Conservation (phyloP, 2,329 filamentous ascomycete genomes). For the Colletotrichum sidae region DNA sequence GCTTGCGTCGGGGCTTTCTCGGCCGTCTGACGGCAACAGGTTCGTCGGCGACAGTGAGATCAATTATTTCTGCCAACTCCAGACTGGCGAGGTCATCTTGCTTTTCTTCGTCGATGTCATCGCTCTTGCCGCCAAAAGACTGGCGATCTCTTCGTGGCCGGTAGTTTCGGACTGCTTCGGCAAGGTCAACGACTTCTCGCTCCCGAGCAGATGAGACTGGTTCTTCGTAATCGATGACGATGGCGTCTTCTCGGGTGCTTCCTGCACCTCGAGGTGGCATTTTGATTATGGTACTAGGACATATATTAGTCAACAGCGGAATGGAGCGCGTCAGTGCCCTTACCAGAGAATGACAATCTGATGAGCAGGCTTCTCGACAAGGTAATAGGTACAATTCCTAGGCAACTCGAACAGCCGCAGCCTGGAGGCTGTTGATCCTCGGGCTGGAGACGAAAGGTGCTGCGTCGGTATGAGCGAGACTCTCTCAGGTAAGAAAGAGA, state of each 20-base stretch:
- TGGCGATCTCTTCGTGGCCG: not conserved
- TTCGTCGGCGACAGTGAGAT: constrained; percentile 47
- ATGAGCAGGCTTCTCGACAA: too few species aligned
- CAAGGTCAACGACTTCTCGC: not conserved
- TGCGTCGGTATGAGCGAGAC: too few species aligned
- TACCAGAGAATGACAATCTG: not conserved
- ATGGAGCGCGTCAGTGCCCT: too few species aligned
- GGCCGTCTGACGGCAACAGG: not conserved
- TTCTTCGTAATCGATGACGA: constrained; percentile 14
- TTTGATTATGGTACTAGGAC: too few species aligned
- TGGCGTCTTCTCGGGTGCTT: constrained; percentile 4
- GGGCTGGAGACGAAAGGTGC: too few species aligned
- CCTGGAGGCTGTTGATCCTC: too few species aligned
- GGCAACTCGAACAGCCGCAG: too few species aligned
- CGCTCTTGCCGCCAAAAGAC: not conserved
- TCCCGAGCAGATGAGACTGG: not conserved
- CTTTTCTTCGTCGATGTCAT: constrained; percentile 22
- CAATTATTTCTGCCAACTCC: constrained; percentile 45
- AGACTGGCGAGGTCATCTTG: constrained; percentile 36
- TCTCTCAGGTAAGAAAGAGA: too few species aligned
- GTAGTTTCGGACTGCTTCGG: constrained; percentile 8
- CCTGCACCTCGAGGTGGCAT: not conserved
- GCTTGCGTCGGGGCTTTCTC: not conserved
- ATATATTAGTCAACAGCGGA: too few species aligned
- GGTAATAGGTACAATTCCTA: too few species aligned